Evolutionary conservation across 805 yeast genomes (phyloP).

Genomic region (Wickerhamiella qilinensis): DNA sequence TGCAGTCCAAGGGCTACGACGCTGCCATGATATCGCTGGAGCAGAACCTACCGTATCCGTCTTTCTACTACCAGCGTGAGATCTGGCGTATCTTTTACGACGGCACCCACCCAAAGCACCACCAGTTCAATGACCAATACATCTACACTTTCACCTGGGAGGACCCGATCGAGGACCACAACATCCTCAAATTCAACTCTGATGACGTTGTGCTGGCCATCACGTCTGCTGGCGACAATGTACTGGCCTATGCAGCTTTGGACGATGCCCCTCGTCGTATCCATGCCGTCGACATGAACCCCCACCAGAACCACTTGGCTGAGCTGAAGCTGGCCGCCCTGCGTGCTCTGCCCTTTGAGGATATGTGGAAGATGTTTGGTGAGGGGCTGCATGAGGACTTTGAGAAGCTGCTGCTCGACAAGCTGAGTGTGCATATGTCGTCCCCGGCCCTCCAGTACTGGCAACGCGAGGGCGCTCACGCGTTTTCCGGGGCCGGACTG

Average conservation of each 20-base stretch:
- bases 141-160: constrained; percentile 87
- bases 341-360: constrained; percentile 37
- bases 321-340: constrained; percentile 66
- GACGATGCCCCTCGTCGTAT: constrained; percentile 60
- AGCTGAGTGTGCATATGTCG: constrained; percentile 54
- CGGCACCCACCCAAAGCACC: constrained; percentile 48
- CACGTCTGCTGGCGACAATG: constrained; percentile 76
- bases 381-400: constrained; percentile 47
- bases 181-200: constrained; percentile 41
- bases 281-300: constrained; percentile 76
- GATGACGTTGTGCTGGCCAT: constrained; percentile 66
- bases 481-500: constrained; percentile 51
- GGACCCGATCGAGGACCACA: constrained; percentile 69
- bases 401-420: constrained; percentile 33
- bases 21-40: constrained; percentile 49
- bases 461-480: constrained; percentile 43
- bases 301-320: constrained; percentile 64
- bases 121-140: constrained; percentile 61
- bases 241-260: constrained; percentile 55
- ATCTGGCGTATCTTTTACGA: constrained; percentile 70
- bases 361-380: constrained; percentile 65
- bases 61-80: constrained; percentile 62
- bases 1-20: constrained; percentile 48
- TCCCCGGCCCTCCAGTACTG: constrained; percentile 73
- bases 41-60: constrained; percentile 61